Percentiles rank a stretch among this genome's conserved stretches.
These are phyloP conservation scores for Polygonum aviculare DNA, from an alignment of 148 eudicot species.

Conservation along the genomic window DNA sequence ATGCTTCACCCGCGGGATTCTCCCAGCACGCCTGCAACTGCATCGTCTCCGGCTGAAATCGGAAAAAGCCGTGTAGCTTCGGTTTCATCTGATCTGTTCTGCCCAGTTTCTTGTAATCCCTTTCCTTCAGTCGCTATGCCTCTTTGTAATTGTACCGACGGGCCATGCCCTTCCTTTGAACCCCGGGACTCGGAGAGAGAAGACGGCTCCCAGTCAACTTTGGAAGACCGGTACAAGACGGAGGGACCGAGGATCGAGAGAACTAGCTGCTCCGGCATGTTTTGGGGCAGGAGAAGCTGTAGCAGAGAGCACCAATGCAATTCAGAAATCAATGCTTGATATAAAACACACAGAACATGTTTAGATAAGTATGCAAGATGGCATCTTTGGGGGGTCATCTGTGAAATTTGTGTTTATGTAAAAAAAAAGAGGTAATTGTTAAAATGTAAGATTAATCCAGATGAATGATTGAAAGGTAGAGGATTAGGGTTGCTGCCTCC, in stretches of 20 bases:
- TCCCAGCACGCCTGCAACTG: constrained; percentile 27
- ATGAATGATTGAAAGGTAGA: neutral
- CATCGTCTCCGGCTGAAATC: constrained; percentile 38
- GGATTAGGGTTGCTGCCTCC: neutral
- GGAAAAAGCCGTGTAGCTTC: constrained; percentile 65
- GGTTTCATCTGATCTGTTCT: constrained; percentile 69
- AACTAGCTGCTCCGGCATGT: constrained; percentile 82
- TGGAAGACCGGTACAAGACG: constrained; percentile 45
- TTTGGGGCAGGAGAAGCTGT: constrained; percentile 87
- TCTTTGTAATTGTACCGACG: constrained; percentile 75
- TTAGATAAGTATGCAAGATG: neutral
- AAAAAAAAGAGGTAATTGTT: neutral
- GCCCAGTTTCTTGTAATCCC: constrained; percentile 90
- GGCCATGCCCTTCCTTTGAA: constrained; percentile 71
- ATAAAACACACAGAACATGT: neutral
- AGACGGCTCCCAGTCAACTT: constrained; percentile 39
- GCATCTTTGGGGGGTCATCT: neutral
- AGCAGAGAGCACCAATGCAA: constrained; percentile 90
- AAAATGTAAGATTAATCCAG: constrained; percentile 6
- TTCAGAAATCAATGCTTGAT: constrained; percentile 73
- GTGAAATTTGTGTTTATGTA: neutral
- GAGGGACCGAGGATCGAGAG: constrained; percentile 57
- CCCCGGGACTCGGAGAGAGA: constrained; percentile 38
- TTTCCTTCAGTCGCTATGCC: constrained; percentile 78
- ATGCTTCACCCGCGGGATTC: constrained; percentile 69